Conservation (phyloP, 768 basidiomycete species). For the Kwoniella newhampshirensis region DNA sequence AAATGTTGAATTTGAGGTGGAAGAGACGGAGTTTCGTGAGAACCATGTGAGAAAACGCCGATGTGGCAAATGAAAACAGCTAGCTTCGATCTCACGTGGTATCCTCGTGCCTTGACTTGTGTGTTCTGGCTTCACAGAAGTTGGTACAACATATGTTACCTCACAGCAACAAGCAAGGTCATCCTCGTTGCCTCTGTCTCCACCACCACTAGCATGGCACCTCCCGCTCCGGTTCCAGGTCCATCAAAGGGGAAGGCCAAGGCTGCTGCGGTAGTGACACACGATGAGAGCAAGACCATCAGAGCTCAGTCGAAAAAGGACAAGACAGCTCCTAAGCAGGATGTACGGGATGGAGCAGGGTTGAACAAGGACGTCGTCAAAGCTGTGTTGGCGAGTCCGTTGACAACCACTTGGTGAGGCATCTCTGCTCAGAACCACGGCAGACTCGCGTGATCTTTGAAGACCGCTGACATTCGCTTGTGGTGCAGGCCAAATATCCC, state of each 20-base stretch:
- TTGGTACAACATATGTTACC: too few relatives aligned
- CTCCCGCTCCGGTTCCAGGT: neutral
- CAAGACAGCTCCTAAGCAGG: slow-evolving; percentile 14
- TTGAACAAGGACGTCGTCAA: slow-evolving; percentile 38
- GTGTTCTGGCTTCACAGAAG: too few relatives aligned
- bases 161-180: too few relatives aligned
- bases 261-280: neutral
- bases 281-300: slow-evolving; percentile 19
- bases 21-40: slow-evolving; percentile 14
- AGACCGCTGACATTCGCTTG: neutral
- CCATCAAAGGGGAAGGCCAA: neutral
- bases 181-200: too few relatives aligned
- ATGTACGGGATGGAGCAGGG: slow-evolving; percentile 12
- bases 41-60: neutral
- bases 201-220: too few relatives aligned
- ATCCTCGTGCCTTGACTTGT: too few relatives aligned
- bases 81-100: too few relatives aligned
- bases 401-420: slow-evolving; percentile 42
- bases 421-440: neutral
- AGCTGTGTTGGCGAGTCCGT: slow-evolving; percentile 40
- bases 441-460: neutral
- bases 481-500: slow-evolving; percentile 43
- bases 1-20: slow-evolving; percentile 4
- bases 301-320: slow-evolving; percentile 34
- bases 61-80: slow-evolving; percentile 12